A percentile compares a stretch with the other conserved stretches of the same genome.
Evolutionary conservation across 1,139 yeast species (phyloP).

Genomic region (Debaryomyces sp.): DNA sequence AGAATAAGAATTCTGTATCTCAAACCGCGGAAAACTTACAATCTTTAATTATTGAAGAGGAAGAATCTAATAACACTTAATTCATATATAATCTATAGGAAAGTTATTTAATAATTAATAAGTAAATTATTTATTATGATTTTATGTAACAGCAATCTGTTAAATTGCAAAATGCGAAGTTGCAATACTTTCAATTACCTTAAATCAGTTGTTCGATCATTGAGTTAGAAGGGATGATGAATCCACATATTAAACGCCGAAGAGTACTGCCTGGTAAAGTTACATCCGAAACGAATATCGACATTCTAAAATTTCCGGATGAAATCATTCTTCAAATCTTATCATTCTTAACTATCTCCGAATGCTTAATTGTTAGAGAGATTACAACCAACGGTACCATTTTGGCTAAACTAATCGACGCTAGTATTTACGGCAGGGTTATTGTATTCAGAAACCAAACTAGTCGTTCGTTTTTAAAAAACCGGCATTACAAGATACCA

Average conservation of each 20-base stretch:
- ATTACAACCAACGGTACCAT: slow-evolving; percentile 4
- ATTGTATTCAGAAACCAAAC: slow-evolving; percentile 3
- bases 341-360: slow-evolving; percentile 16
- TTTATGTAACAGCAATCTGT: background rate
- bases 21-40: background rate
- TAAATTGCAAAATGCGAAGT: background rate
- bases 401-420: slow-evolving; percentile 8
- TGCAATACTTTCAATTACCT: background rate
- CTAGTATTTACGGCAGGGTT: slow-evolving; percentile 17
- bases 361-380: slow-evolving; percentile 14
- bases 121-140: background rate
- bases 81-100: background rate
- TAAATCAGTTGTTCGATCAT: background rate
- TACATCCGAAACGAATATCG: slow-evolving; percentile 1
- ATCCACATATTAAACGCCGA: background rate
- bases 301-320: slow-evolving; percentile 13
- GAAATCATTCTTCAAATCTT: slow-evolving; percentile 17
- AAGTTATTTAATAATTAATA: background rate
- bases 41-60: slow-evolving; percentile 2
- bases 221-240: background rate
- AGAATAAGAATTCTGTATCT: slow-evolving; percentile 1
- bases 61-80: background rate
- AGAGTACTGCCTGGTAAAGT: background rate
- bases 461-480: slow-evolving; percentile 1
- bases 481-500: slow-evolving; percentile 2